phyloP scores from a whole-genome alignment of 768 basidiomycete species.

The Fomitopsis pulvina region DNA sequence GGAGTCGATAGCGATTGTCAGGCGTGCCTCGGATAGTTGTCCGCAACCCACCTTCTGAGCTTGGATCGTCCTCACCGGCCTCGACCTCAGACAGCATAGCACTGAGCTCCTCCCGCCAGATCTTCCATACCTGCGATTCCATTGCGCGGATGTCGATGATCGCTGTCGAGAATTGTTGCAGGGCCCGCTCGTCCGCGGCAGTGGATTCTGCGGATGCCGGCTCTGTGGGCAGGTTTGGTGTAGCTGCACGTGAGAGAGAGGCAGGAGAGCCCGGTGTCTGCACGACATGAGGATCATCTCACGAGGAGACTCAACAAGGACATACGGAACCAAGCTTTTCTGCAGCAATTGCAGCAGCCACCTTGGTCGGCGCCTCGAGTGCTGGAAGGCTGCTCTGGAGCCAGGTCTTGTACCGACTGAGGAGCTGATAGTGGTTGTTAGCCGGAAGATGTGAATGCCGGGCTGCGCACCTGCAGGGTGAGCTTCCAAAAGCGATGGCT shows the following conservation, averaged over 20 bases:
- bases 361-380: conserved; percentile 33
- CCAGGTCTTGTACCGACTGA: conserved; percentile 78
- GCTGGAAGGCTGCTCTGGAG: conserved; percentile 49
- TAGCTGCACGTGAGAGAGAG: conserved; percentile 39
- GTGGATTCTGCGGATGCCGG: conserved; percentile 44
- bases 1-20: neutral
- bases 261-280: conserved; percentile 18
- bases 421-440: conserved; percentile 45
- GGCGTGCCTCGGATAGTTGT: neutral
- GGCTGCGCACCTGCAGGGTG: conserved; percentile 68
- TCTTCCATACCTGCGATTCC: conserved; percentile 38
- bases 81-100: conserved; percentile 44
- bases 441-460: neutral
- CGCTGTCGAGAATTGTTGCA: conserved; percentile 60
- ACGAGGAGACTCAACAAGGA: neutral
- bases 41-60: conserved; percentile 50
- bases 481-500: conserved; percentile 86
- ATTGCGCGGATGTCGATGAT: conserved; percentile 64
- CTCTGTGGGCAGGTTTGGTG: conserved; percentile 45
- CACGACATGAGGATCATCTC: neutral
- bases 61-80: conserved; percentile 25
- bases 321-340: conserved; percentile 26
- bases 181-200: conserved; percentile 54
- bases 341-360: conserved; percentile 25
- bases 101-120: conserved; percentile 69